Evolutionary conservation across 805 yeast species (phyloP), one percentile per base, ranked within the genome.

Genomic region (Suhomyces sp.): DNA sequence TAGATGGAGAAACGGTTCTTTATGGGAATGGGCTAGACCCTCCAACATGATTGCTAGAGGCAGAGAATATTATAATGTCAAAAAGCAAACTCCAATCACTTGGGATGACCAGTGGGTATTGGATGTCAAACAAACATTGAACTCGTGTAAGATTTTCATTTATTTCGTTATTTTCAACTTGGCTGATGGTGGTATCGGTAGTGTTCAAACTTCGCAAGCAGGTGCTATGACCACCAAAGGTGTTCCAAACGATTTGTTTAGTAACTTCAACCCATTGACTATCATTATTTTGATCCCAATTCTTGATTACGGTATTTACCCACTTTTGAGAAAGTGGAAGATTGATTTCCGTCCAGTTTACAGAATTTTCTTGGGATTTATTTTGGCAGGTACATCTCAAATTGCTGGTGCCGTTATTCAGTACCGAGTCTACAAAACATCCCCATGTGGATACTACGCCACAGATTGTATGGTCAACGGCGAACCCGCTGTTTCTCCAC

Each of bases 221-320:
- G 82, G 81, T 54, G 72, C 81, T 27, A 78, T 80, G 84, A 63
- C 73, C 9, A 68, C 78, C 27, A 66, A 77, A 27, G 81, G 82
- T 45, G 81, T 81, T 57, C 84, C 84, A 53, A 80, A 80, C 59
- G 84, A 81, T 69, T 72, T 80, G 58, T 77, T 79, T 67, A 74
- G 69, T 56, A 80, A 79, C 60, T 79, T 81, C 68, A 80, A 81
- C 58, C 83, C 82, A 44, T 69, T 80, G 53, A 75, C 83, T 15
- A 81, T 80, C 58, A 78, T 80, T 54, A 69, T 80, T 46, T 66
- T 77, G 53, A 73, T 80, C 52, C 85, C 84, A 53, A 67, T 80
- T 46, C 68, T 80, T 59, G 82, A 81, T 59, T 66, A 73, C 54
- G 48, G 64, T 19, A 37, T 81, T n/a, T 80, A 80, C 57, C 84